Evolutionary conservation across 257 asterid genomes (phyloP).

Genomic region (Solanum dulcamara): DNA sequence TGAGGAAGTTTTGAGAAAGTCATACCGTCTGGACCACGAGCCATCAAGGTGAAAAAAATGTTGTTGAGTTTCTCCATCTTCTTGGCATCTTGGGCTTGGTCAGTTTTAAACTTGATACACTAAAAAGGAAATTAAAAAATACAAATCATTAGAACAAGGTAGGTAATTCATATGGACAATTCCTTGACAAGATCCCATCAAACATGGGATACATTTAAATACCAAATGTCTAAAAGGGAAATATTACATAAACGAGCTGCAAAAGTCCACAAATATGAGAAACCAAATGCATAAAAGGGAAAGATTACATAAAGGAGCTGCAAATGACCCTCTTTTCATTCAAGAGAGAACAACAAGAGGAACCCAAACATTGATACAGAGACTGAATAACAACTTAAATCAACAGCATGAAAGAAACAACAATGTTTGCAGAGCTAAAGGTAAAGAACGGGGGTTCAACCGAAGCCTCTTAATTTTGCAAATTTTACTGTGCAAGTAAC

Average conservation of each 20-base stretch:
- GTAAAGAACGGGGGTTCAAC: neutral
- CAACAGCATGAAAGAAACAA: neutral
- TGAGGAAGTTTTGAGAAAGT: neutral
- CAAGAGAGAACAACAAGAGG: neutral
- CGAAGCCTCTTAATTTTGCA: neutral
- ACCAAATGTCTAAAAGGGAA: neutral
- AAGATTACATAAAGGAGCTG: neutral
- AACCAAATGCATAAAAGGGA: neutral
- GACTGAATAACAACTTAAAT: neutral
- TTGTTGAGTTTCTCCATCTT: slow-evolving; percentile 1
- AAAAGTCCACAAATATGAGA: neutral
- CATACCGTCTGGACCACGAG: neutral
- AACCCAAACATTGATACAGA: neutral
- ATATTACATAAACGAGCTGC: neutral
- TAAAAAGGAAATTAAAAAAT: neutral
- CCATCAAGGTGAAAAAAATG: slow-evolving; percentile 1
- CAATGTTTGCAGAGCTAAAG: neutral
- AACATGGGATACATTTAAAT: neutral
- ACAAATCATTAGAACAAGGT: neutral
- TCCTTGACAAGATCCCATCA: neutral
- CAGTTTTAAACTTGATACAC: neutral
- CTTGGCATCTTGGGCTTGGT: slow-evolving; percentile 2
- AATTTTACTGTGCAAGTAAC: neutral
- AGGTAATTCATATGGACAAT: neutral
- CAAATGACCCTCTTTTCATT: neutral